phyloP scores from a whole-genome alignment of 73 alveolate genomes.

The Paramecium bursaria region DNA sequence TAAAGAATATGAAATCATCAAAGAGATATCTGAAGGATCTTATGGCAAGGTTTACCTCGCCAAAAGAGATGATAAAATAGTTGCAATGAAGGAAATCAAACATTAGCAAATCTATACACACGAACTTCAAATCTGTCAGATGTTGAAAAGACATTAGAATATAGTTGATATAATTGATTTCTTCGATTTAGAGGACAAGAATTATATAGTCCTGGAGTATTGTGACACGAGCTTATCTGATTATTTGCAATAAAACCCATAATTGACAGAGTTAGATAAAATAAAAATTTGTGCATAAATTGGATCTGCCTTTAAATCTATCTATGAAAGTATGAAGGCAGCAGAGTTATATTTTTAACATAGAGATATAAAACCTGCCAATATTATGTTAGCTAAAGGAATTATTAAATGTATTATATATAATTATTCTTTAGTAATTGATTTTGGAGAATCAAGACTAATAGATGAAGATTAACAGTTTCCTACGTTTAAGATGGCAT shows the following conservation, averaged over 20 bases:
- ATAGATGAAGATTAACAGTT: background rate
- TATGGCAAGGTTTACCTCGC: slow-evolving; percentile 43
- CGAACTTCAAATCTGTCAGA: background rate
- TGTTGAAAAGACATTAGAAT: background rate
- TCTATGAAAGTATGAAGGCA: background rate
- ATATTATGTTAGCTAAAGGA: background rate
- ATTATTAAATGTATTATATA: background rate
- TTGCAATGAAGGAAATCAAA: background rate
- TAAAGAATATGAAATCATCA: slow-evolving; percentile 27
- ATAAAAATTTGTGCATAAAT: slow-evolving; percentile 1
- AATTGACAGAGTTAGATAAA: slow-evolving; percentile 24
- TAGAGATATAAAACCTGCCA: slow-evolving; percentile 53
- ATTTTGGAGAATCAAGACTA: slow-evolving; percentile 43
- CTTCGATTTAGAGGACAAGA: slow-evolving; percentile 16
- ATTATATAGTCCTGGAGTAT: background rate
- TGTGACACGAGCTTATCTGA: background rate
- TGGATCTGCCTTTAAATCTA: slow-evolving; percentile 11
- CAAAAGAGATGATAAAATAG: background rate
- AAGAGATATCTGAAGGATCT: slow-evolving; percentile 36
- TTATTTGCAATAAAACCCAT: background rate
- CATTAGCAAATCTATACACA: background rate
- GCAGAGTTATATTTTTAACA: slow-evolving; percentile 20
- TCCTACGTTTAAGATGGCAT: slow-evolving; percentile 6
- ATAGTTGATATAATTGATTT: slow-evolving; percentile 10
- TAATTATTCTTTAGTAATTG: background rate